Evolutionary conservation across 768 basidiomycete species (phyloP), one percentile per base, ranked within the genome.

Genomic region (Mycena metata): DNA sequence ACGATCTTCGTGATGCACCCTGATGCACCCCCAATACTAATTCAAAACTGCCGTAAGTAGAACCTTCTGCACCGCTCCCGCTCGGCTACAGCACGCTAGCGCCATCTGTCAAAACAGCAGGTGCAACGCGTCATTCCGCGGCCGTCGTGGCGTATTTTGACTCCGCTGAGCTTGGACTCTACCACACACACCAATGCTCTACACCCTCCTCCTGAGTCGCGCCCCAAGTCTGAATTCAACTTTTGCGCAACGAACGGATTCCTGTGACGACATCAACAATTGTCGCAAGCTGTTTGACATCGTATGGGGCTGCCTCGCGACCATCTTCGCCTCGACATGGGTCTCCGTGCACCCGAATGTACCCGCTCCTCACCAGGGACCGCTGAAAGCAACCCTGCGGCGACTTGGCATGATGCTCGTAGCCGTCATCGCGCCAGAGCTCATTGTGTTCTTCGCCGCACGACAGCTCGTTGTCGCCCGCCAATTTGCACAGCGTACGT

Each of bases 371-470:
- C 36, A n/a, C 12, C 36, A 41, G 6, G 36, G 54, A 21, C 8
- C n/a, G 12, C 39, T 55, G 2, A 41, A 9, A 9, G 9, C 21
- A 8, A 24, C 36, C 10, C 21, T 24, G 21, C 54, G 54, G 5
- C n/a, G 54, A 7, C 39, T 55, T 12, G 54, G 36, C 9, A 55
- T 55, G 54, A 55, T 55, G 54, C 5, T 55, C 21, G 15, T 55
- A 1, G 54, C 39, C 9, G 23, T 55, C 23, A 55, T 55, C n/a
- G 54, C 54, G 21, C 54, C 54, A 12, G 54, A 55, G 19, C n/a
- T 55, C 12, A 41, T 55, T 35, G 54, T 55, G 8, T 55, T 55
- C 54, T 55, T 55, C 39, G 54, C 54, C 1, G 54, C 54, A 23
- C n/a, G 54, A 35, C 54, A 55, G 39, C 21, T 41, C 1, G 12